These are phyloP conservation scores for Chaetomium globosum DNA, from an alignment of 2,329 filamentous ascomycete genomes.

Conservation along the genomic window DNA sequence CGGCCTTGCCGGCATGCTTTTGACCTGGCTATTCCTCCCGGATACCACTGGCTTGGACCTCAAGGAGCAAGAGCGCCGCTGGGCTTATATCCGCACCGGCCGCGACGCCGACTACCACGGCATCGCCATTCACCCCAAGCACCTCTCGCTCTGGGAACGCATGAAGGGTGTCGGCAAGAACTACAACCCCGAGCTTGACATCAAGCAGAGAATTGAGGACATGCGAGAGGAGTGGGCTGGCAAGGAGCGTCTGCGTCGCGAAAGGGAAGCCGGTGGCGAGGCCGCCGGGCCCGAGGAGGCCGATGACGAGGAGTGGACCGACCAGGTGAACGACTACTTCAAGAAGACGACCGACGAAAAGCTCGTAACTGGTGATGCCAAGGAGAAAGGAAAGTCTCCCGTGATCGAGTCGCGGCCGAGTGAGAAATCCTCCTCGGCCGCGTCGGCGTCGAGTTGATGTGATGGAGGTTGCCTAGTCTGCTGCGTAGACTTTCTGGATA, in stretches of 20 bases:
- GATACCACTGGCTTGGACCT: constrained; percentile 95
- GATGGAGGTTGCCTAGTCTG: no score
- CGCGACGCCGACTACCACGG: constrained; percentile 85
- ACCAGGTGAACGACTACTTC: constrained; percentile 60
- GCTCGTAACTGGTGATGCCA: constrained; percentile 3
- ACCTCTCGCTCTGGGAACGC: constrained; percentile 87
- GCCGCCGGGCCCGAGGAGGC: constrained; percentile 27
- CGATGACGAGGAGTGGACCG: constrained; percentile 55
- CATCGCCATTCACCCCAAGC: constrained; percentile 85
- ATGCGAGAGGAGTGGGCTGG: constrained; percentile 67
- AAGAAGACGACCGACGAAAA: constrained; percentile 40
- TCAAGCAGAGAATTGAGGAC: constrained; percentile 80
- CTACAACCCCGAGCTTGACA: constrained; percentile 83
- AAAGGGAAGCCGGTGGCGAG: constrained; percentile 42
- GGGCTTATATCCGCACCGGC: constrained; percentile 80
- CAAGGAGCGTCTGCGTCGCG: constrained; percentile 51
- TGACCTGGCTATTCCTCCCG: constrained; percentile 86
- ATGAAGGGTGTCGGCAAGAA: constrained; percentile 74
- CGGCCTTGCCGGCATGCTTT: constrained; percentile 79
- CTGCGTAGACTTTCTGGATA: no score
- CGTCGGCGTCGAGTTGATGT: constrained; percentile 6
- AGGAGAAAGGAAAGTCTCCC: neutral
- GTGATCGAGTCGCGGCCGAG: neutral
- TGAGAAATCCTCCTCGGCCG: constrained; percentile 25
- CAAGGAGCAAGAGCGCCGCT: constrained; percentile 95